These are phyloP conservation scores for Colletotrichum chlorophyti DNA, from an alignment of 2,329 filamentous ascomycete species.

Conservation along the genomic window DNA sequence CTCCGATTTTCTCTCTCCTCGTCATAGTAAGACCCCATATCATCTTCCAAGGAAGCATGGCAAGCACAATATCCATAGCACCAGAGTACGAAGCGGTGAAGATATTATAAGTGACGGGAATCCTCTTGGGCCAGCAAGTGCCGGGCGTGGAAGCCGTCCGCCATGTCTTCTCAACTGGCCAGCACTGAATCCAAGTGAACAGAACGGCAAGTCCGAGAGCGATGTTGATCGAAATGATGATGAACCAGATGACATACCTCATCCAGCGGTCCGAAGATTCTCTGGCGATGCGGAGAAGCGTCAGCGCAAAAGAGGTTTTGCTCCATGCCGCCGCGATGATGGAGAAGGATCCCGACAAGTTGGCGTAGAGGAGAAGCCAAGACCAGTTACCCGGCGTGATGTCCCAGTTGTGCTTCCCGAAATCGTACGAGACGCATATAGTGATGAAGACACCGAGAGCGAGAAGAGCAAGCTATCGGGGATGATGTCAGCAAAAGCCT, in stretches of 20 bases:
- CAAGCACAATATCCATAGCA: conserved; percentile 46
- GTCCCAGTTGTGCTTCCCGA: conserved; percentile 28
- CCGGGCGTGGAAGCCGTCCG: conserved; percentile 30
- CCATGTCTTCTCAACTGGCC: conserved; percentile 34
- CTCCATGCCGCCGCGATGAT: conserved; percentile 34
- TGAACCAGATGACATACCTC: conserved; percentile 35
- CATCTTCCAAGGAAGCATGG: conserved; percentile 48
- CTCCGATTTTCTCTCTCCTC: conserved; percentile 47
- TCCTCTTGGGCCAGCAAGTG: conserved; percentile 34
- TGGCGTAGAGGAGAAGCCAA: conserved; percentile 28
- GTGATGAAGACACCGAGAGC: conserved; percentile 17
- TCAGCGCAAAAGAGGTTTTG: conserved; percentile 39
- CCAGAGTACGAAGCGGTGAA: conserved; percentile 41
- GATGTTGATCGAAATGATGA: conserved; percentile 34
- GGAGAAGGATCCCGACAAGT: conserved; percentile 29
- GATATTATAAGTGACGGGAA: conserved; percentile 39
- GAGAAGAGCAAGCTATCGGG: conserved; percentile 21
- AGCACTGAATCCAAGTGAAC: conserved; percentile 36
- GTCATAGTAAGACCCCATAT: conserved; percentile 48
- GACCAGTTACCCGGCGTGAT: conserved; percentile 20
- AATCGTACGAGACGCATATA: conserved; percentile 21
- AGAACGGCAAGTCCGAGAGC: conserved; percentile 31
- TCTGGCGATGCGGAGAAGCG: conserved; percentile 35
- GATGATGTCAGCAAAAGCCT: neutral
- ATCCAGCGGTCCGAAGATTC: conserved; percentile 32